Conservation (phyloP, 2,329 filamentous ascomycete genomes). For the Xylariaceae sp. region DNA sequence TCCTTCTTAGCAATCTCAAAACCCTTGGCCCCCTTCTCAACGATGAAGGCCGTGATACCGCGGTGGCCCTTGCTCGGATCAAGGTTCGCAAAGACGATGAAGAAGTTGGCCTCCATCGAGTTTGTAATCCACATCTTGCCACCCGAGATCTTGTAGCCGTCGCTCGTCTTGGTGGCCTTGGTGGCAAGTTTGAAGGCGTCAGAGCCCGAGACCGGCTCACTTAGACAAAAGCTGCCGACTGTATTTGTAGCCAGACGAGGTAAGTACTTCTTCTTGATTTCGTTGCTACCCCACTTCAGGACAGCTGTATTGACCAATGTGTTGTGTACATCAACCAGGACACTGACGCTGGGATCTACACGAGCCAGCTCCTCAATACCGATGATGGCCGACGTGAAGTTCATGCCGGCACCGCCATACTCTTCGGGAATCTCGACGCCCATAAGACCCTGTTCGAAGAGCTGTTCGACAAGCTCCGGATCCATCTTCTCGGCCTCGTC, state of each 20-base stretch:
- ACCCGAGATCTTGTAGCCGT: constrained; percentile 86
- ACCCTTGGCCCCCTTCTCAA: constrained; percentile 87
- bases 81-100: constrained; percentile 97
- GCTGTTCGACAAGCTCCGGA: constrained; percentile 81
- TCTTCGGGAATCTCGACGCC: constrained; percentile 97
- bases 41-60: constrained; percentile 94
- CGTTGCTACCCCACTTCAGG: constrained; percentile 79
- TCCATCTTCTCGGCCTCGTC: constrained; percentile 97
- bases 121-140: constrained; percentile 99
- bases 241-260: constrained; percentile 90
- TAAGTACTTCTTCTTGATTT: constrained; percentile 83
- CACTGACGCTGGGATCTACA: constrained; percentile 92
- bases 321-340: constrained; percentile 97
- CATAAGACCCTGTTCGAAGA: constrained; percentile 98
- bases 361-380: constrained; percentile 96
- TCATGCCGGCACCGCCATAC: constrained; percentile 96
- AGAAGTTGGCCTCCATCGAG: constrained; percentile 89
- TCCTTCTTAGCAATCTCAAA: constrained; percentile 99
- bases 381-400: constrained; percentile 95
- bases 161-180: constrained; percentile 81
- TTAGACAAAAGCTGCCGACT: constrained; percentile 91
- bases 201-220: constrained; percentile 89
- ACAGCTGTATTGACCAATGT: constrained; percentile 95
- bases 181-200: constrained; percentile 96
- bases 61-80: constrained; percentile 93